Evolutionary conservation across 1,139 yeast genomes (phyloP).

Genomic region (Meyerozyma elateridarum): DNA sequence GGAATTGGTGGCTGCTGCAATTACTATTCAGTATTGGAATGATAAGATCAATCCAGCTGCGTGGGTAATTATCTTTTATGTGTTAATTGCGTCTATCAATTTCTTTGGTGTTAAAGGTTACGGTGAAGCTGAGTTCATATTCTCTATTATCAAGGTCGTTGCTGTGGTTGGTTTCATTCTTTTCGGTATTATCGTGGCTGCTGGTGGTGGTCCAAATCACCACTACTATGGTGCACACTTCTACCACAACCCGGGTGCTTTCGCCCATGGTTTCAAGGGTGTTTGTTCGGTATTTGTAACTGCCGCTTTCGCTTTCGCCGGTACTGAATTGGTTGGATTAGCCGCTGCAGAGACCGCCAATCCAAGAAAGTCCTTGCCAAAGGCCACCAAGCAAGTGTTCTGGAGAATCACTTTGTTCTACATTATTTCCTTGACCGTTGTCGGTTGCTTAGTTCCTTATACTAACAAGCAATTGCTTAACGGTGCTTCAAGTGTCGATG

Average conservation of each 20-base stretch:
- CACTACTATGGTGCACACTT: constrained; percentile 5
- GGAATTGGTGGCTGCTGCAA: constrained; percentile 16
- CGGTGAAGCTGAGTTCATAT: constrained; percentile 8
- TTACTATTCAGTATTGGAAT: constrained; percentile 10
- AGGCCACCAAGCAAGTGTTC: constrained; percentile 69
- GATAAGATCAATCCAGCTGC: constrained; percentile 5
- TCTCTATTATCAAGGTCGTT: constrained; percentile 6
- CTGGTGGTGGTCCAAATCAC: constrained; percentile 6
- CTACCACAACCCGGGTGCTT: constrained; percentile 6
- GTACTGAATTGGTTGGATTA: constrained; percentile 38
- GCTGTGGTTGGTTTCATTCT: constrained; percentile 8
- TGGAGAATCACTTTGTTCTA: constrained; percentile 69
- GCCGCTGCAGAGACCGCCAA: constrained; percentile 46
- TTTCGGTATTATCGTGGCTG: constrained; percentile 5
- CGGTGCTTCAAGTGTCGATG: constrained; percentile 42
- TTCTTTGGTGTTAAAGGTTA: constrained; percentile 7
- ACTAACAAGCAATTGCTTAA: constrained; percentile 23
- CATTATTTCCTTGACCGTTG: constrained; percentile 38
- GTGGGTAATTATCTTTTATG: constrained; percentile 6
- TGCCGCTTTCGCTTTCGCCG: constrained; percentile 24
- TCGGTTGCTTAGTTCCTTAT: constrained; percentile 45
- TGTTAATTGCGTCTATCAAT: constrained; percentile 5
- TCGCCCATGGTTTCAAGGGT: constrained; percentile 27
- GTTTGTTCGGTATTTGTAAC: constrained; percentile 42
- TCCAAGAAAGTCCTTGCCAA: constrained; percentile 55